Evolutionary conservation across 768 basidiomycete genomes (phyloP), one percentile per base, ranked within the genome.

Genomic region (Sutorius australiensis): DNA sequence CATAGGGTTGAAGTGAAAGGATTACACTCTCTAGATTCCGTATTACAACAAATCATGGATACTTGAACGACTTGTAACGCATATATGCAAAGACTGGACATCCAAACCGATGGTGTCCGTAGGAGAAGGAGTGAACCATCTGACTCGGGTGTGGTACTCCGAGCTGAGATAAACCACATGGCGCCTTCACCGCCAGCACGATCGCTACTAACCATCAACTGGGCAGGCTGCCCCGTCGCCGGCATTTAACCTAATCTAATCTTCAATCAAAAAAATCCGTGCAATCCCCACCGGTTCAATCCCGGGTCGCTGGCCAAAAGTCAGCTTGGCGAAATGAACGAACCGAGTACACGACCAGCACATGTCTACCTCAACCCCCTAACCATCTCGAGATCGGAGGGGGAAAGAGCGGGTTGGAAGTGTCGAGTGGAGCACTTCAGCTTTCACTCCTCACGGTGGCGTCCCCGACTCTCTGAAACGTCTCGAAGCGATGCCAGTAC

Each of bases 151-250:
- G 3, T 10, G 5, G 24, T 4, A 24, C 24, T 36, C 34, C 34
- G 14, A 36, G 24, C 34, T 36, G 34, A 37, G 10, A n/a, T 37
- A 16, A 36, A 8, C 33, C 7, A 14, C 6, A 6, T 34, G 33
- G 16, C 34, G 3, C n/a, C n/a, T 37, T 37, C 36, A 2, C 33
- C 33, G 7, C 33, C 33, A 37, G 8, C n/a, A n/a, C n/a, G n/a
- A n/a, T n/a, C n/a, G n/a, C n/a, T n/a, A n/a, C n/a, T n/a, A n/a
- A n/a, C n/a, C n/a, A n/a, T n/a, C n/a, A n/a, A n/a, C n/a, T n/a
- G n/a, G n/a, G n/a, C n/a, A n/a, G n/a, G n/a, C 10, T 17, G n/a
- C 36, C 7, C 9, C 66, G 76, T 3, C 78, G 21, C 19, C 38
- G 38, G 4, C 38, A 40, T 7, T 40, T 21, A 19, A 11, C 39